Conservation (phyloP, 2,329 filamentous ascomycete genomes). For the Colletotrichum endophyticum region DNA sequence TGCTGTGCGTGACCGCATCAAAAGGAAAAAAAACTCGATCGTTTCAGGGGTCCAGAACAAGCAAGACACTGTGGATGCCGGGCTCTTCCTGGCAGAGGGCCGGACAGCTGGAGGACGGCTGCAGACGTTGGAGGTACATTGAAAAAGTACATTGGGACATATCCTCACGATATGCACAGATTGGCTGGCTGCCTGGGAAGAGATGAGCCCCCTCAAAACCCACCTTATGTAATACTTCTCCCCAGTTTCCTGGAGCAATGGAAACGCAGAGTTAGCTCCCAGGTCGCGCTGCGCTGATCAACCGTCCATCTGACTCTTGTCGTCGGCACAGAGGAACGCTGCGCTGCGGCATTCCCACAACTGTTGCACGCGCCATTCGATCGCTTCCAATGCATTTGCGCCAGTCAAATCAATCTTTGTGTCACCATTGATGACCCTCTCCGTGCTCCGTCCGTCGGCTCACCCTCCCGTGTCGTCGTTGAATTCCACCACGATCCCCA, state of each 20-base stretch:
- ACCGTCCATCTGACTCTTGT: not conserved
- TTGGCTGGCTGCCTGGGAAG: conserved; percentile 16
- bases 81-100: conserved; percentile 8
- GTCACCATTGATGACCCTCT: not conserved
- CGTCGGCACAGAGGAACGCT: not conserved
- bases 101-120: conserved; percentile 11
- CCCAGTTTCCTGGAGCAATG: conserved; percentile 1
- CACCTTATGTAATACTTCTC: conserved; percentile 10
- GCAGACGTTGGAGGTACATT: conserved; percentile 9
- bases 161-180: not conserved
- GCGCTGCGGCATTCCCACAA: not conserved
- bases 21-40: conserved; percentile 14
- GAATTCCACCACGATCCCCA: not conserved
- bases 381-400: not conserved
- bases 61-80: conserved; percentile 11
- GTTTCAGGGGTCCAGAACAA: conserved; percentile 21
- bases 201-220: not conserved
- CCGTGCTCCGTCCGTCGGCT: not conserved
- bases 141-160: not conserved
- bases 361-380: not conserved
- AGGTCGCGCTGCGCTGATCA: not conserved
- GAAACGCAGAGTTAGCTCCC: not conserved
- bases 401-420: conserved; percentile 4
- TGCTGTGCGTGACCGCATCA: not conserved
- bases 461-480: not conserved